Evolutionary conservation across 306 rosid species (phyloP), one percentile per base, ranked within the genome.

Genomic region (Crataegus laevigata): DNA sequence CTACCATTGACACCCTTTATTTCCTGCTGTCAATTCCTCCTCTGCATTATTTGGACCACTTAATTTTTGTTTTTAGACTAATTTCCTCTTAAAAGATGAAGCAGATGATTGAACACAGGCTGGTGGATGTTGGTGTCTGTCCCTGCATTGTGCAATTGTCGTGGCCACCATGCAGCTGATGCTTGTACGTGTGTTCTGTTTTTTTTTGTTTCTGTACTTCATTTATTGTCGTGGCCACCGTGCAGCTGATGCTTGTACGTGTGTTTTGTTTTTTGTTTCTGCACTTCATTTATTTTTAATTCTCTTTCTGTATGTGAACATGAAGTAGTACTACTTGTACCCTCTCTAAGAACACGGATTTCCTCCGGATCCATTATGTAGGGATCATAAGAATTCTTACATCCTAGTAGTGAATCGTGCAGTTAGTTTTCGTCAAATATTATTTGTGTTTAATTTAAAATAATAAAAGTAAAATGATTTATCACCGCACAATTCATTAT

Each of bases 1-100:
- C 67, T 24, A 72, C 38, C 76, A 15, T 26, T 9, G 18, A 68
- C 32, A 57, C 26, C 18, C 19, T 24, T 62, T 3, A 12, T 66
- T 73, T 66, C 70, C 47, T 14, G 38, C 58, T 45, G 78, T 79
- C 78, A 47, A 30, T 73, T 73, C 68, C 78, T 22, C 19, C 63
- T 24, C 43, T 25, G 19, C 76, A 24, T 25, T 25, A 26, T 59
- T 13, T 10, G 76, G 76, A 59, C 76, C 68, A 72, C 68, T 71
- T 15, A n/a, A 54, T 4, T n/a, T 13, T 38, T 22, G 2, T 10
- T 52, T 26, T 30, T 52, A 7, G 11, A 1, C 11, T 51, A 9
- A 12, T 71, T 11, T 57, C 22, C 66, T 36, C 26, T 6, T 11
- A 40, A 40, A 73, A 58, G 19, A 25, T 36, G 11, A 59, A 38